These are phyloP conservation scores for Cytospora paraplurivora DNA, from an alignment of 2,329 filamentous ascomycete species.

Conservation along the genomic window DNA sequence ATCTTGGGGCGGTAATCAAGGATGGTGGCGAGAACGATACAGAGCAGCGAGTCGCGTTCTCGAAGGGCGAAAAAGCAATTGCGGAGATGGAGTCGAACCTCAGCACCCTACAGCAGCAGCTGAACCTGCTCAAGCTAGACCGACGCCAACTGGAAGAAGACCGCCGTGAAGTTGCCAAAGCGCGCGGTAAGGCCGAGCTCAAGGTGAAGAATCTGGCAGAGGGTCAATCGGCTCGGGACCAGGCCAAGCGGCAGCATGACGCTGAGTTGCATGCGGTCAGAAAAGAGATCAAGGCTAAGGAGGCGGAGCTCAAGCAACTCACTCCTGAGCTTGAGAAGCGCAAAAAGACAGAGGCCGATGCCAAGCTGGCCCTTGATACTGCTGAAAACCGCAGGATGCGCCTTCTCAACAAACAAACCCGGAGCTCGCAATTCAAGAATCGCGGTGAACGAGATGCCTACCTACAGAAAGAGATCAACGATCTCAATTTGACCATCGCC, in stretches of 20 bases:
- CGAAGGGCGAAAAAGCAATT: slow-evolving; percentile 78
- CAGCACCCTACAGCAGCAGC: slow-evolving; percentile 75
- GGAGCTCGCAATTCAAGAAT: slow-evolving; percentile 82
- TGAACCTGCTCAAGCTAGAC: slow-evolving; percentile 83
- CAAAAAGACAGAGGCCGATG: slow-evolving; percentile 70
- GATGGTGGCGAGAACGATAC: slow-evolving; percentile 84
- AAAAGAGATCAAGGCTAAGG: slow-evolving; percentile 72
- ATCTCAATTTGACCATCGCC: slow-evolving; percentile 74
- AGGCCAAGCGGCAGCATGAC: slow-evolving; percentile 70
- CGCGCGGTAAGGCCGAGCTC: slow-evolving; percentile 82
- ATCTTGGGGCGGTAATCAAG: slow-evolving; percentile 79
- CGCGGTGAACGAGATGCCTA: slow-evolving; percentile 87
- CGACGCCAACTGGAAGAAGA: slow-evolving; percentile 88
- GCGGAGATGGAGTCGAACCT: slow-evolving; percentile 77
- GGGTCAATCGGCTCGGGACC: slow-evolving; percentile 76
- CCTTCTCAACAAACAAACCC: slow-evolving; percentile 88
- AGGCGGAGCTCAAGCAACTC: slow-evolving; percentile 74
- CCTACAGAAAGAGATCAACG: slow-evolving; percentile 77
- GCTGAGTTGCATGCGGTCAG: slow-evolving; percentile 72
- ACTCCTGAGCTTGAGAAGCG: slow-evolving; percentile 74
- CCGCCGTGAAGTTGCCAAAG: slow-evolving; percentile 76
- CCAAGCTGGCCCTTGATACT: slow-evolving; percentile 72
- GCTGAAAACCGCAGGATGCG: slow-evolving; percentile 75
- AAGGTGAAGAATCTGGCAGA: slow-evolving; percentile 81
- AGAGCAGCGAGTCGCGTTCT: slow-evolving; percentile 74